phyloP scores from a whole-genome alignment of 306 rosid genomes.

The Malus orientalis region DNA sequence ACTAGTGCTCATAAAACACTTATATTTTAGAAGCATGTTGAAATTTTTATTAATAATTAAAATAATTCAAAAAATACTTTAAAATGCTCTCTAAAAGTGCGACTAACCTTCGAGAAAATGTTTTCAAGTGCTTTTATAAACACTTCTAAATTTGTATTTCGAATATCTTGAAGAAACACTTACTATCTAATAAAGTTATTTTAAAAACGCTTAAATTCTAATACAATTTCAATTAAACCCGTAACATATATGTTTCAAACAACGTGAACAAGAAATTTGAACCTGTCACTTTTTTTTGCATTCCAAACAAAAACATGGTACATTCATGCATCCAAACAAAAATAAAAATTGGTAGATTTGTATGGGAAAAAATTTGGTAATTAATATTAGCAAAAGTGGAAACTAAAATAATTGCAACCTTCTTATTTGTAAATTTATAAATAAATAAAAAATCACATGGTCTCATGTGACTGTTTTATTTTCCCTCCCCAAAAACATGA shows the following conservation, averaged over 20 bases:
- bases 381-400: neutral
- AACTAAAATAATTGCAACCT: neutral
- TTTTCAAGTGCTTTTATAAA: too few species aligned
- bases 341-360: neutral
- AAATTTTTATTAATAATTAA: too few species aligned
- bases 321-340: neutral
- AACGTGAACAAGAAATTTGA: neutral
- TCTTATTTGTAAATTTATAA: neutral
- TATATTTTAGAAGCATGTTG: too few species aligned
- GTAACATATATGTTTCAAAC: neutral
- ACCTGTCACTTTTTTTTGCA: too few species aligned
- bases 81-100: too few species aligned
- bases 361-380: neutral
- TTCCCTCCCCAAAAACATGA: neutral
- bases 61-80: too few species aligned
- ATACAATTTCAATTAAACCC: too few species aligned
- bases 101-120: too few species aligned
- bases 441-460: neutral
- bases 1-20: too few species aligned
- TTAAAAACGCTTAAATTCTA: too few species aligned
- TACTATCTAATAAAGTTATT: neutral
- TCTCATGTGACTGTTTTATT: neutral
- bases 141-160: neutral
- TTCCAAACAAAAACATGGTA: too few species aligned
- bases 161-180: neutral